Evolutionary conservation across 257 asterid genomes (phyloP), one percentile per base, ranked within the genome.

Genomic region (Ocimum tenuiflorum): DNA sequence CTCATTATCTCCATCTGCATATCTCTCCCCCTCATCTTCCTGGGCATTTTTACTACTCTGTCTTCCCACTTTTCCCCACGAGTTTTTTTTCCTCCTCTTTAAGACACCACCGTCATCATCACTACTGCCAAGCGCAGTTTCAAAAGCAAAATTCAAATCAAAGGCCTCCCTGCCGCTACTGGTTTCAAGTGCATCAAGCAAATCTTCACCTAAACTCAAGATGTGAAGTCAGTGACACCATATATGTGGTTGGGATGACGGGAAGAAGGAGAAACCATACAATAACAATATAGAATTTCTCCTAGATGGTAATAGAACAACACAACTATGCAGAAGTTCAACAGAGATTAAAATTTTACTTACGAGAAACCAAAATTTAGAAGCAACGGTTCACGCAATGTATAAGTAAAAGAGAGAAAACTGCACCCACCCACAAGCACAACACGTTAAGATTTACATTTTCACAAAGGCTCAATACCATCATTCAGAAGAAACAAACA

Each of bases 181-280:
- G 31, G 31, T 27, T 56, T 48, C 80, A 63, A 22, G 59, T 38
- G 13, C 76, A 63, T 63, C 43, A 56, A 53, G 51, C 46, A 67
- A 35, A 38, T 60, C 76, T 69, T 76, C 83, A 45, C 73, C 81
- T 74, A 65, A 13, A 77, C 36, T 38, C 49, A 63, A 57, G 35
- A 56, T 39, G 36, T 38, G 68, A 18, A 61, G 24, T 60, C 29
- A 62, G 65, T n/a, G 48, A 19, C n/a, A 6, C 62, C 24, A 63
- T 38, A 17, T 51, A 27, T 51, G 48, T 18, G 41, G 43, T 39
- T 10, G 15, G 10, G 49, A 15, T 11, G 23, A 51, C 23, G 54
- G 45, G 8, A 23, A 64, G 35, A 4, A 17, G 11, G 53, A 33
- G 54, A 47, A 1, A 27, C 4, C 4, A 27, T 29, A 14, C 8